phyloP scores from a whole-genome alignment of 257 asterid genomes.

The Nicotiana undulata region DNA sequence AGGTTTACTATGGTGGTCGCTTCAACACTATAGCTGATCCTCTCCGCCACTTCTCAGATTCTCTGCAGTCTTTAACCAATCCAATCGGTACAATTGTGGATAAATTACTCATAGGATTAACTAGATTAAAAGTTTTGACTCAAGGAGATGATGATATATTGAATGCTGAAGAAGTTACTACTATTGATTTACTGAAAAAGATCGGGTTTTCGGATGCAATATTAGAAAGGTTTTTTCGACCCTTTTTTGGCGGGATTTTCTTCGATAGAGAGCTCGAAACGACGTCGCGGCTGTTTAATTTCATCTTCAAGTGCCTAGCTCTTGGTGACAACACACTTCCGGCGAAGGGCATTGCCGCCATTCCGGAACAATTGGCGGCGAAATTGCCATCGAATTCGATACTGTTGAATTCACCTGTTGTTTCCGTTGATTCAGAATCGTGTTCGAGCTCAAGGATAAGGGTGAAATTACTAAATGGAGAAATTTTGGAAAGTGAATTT shows the following conservation, averaged over 20 bases:
- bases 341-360: constrained; percentile 69
- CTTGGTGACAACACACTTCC: constrained; percentile 88
- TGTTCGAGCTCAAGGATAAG: constrained; percentile 7
- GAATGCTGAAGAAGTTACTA: constrained; percentile 48
- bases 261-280: constrained; percentile 80
- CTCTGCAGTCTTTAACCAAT: constrained; percentile 46
- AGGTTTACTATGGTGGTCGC: constrained; percentile 54
- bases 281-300: constrained; percentile 75
- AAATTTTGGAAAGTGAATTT: constrained; percentile 36
- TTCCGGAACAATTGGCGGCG: constrained; percentile 69
- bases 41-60: constrained; percentile 61
- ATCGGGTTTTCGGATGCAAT: constrained; percentile 66
- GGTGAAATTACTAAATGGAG: constrained; percentile 50
- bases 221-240: constrained; percentile 77
- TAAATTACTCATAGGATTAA: constrained; percentile 58
- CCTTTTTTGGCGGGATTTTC: constrained; percentile 82
- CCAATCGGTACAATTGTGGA: constrained; percentile 67
- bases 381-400: constrained; percentile 44
- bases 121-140: constrained; percentile 54
- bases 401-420: constrained; percentile 45
- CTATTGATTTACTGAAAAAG: constrained; percentile 44
- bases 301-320: constrained; percentile 76
- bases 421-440: constrained; percentile 28
- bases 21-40: constrained; percentile 91
- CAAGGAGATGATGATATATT: constrained; percentile 49